Evolutionary conservation across 305 asterid genomes (phyloP).

Genomic region (Fraxinus latifolia): DNA sequence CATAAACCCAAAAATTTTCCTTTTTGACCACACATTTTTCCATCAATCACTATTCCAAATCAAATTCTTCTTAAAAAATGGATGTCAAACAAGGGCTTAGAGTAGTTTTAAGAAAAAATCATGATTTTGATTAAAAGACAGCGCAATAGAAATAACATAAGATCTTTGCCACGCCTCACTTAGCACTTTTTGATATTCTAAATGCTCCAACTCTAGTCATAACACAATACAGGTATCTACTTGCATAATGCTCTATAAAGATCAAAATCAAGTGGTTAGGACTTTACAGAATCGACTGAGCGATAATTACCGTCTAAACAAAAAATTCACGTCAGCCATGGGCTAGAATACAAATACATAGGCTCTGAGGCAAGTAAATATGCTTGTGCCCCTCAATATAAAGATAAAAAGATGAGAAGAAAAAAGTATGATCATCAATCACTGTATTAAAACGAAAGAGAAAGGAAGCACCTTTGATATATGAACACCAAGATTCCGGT

Average conservation of each 20-base stretch:
- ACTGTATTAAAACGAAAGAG: background rate
- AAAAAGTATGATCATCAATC: background rate
- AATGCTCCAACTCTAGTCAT: background rate
- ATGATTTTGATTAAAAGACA: background rate
- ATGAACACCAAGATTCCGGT: conserved; percentile 98
- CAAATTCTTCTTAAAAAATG: too few relatives aligned
- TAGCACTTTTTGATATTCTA: background rate
- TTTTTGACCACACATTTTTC: too few relatives aligned
- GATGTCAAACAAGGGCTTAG: background rate
- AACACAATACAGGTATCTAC: background rate
- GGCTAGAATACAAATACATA: background rate
- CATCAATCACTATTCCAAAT: too few relatives aligned
- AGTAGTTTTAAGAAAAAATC: background rate
- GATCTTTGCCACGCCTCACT: background rate
- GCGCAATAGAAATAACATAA: background rate
- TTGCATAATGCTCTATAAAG: background rate
- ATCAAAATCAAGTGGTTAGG: background rate
- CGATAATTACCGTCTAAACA: background rate
- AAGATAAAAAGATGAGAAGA: background rate
- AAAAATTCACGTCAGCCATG: background rate
- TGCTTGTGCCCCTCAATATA: background rate
- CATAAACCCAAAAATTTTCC: too few relatives aligned
- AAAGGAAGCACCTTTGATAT: conserved; percentile 68
- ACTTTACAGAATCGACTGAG: background rate
- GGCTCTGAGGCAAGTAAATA: background rate